Evolutionary conservation across 106 monocot genomes (phyloP).

Genomic region (Dendrobium chrysotoxum): DNA sequence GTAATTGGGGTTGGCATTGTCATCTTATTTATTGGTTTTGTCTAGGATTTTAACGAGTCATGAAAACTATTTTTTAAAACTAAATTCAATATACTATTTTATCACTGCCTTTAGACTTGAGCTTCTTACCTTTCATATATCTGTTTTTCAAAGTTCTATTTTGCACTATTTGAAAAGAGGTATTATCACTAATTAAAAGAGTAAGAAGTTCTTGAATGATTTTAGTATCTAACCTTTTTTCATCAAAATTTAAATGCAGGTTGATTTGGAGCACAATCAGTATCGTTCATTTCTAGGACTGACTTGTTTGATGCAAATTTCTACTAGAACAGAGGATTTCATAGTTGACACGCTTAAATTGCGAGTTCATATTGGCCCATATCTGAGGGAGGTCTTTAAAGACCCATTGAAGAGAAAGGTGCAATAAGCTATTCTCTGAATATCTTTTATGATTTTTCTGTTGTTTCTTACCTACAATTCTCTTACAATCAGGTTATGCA

Average conservation of each 20-base stretch:
- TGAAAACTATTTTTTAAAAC: not conserved
- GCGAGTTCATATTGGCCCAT: conserved; percentile 86
- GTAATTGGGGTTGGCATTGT: not conserved
- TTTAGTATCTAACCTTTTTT: not conserved
- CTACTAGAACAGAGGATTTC: conserved; percentile 92
- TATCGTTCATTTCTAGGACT: conserved; percentile 96
- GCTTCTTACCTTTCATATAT: conserved; percentile 1
- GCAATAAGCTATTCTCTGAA: not conserved
- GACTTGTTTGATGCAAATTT: conserved; percentile 99
- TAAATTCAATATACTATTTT: not conserved
- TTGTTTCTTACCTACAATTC: not conserved
- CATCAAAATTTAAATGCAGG: conserved; percentile 30
- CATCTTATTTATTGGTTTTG: not conserved
- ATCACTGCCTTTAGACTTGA: not conserved
- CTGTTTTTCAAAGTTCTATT: not conserved
- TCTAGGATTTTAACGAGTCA: not conserved
- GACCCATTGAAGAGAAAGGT: conserved; percentile 93
- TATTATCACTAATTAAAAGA: not conserved
- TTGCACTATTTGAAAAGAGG: not conserved
- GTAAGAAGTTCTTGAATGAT: not conserved
- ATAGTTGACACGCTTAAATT: conserved; percentile 89
- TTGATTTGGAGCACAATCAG: conserved; percentile 98
- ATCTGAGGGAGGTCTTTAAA: conserved; percentile 85
- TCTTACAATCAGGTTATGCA: conserved; percentile 77
- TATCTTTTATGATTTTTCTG: not conserved